Conservation (phyloP, 768 basidiomycete species). For the Pulveroboletus sp. region DNA sequence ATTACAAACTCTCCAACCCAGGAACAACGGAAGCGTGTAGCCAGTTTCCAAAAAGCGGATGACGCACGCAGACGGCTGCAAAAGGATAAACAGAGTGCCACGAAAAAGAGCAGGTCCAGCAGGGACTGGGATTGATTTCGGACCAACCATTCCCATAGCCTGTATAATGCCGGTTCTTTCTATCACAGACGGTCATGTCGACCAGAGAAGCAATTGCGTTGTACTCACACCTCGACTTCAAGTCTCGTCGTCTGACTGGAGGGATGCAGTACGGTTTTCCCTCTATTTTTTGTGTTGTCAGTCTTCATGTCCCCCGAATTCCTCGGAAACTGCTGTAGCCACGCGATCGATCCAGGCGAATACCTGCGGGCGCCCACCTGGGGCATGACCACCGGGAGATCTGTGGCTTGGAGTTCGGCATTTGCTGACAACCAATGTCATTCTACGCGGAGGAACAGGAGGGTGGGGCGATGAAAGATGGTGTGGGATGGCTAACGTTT, state of each 20-base stretch:
- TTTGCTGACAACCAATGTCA: no score
- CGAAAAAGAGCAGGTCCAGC: slow-evolving; percentile 25
- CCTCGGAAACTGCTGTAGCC: no score
- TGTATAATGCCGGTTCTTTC: neutral
- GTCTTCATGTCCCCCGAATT: neutral
- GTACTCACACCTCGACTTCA: neutral
- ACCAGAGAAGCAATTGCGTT: neutral
- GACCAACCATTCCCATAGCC: neutral
- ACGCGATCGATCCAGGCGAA: neutral
- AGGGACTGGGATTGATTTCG: slow-evolving; percentile 25
- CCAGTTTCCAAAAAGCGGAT: slow-evolving; percentile 17
- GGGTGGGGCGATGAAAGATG: no score
- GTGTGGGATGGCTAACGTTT: no score
- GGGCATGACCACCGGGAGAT: no score
- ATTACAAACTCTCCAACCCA: slow-evolving; percentile 22
- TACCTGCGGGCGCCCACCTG: no score
- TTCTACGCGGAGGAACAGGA: no score
- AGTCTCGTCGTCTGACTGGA: neutral
- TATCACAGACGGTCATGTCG: neutral
- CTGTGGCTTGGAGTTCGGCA: no score
- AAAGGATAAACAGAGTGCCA: slow-evolving; percentile 23
- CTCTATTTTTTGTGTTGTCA: neutral
- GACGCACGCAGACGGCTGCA: slow-evolving; percentile 19
- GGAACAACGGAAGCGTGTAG: slow-evolving; percentile 26
- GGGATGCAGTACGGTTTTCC: neutral